These are phyloP conservation scores for Dactylellina haptotyla DNA, from an alignment of 2,329 filamentous ascomycete species.

Conservation along the genomic window DNA sequence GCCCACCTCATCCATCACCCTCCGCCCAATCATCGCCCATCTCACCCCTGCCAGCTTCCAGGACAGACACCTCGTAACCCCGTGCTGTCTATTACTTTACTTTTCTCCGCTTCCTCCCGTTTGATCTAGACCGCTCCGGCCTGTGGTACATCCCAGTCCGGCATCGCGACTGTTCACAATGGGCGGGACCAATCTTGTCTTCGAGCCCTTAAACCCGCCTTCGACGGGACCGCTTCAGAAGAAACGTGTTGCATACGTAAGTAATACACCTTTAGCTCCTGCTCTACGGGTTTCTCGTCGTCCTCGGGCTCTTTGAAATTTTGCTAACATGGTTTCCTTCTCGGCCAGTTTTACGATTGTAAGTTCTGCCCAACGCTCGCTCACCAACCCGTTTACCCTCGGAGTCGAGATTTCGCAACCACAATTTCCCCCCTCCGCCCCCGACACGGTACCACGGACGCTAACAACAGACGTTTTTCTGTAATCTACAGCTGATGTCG, in stretches of 20 bases:
- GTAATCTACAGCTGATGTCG: slow-evolving; percentile 57
- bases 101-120: not conserved
- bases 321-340: slow-evolving; percentile 4
- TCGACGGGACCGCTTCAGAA: slow-evolving; percentile 55
- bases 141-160: slow-evolving; percentile 21
- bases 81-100: not conserved
- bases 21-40: not conserved
- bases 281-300: slow-evolving; percentile 6
- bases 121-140: slow-evolving; percentile 7
- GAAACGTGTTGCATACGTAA: slow-evolving; percentile 58
- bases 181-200: slow-evolving; percentile 46
- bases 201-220: slow-evolving; percentile 38
- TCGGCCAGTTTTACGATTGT: slow-evolving; percentile 59
- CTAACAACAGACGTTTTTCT: slow-evolving; percentile 40
- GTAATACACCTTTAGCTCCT: slow-evolving; percentile 16
- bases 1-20: not conserved
- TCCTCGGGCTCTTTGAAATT: slow-evolving; percentile 12
- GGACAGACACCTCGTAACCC: not conserved
- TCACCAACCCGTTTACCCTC: slow-evolving; percentile 15
- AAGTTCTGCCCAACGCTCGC: slow-evolving; percentile 49
- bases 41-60: not conserved
- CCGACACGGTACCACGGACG: slow-evolving; percentile 7
- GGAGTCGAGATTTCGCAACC: slow-evolving; percentile 2
- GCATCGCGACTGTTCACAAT: slow-evolving; percentile 34
- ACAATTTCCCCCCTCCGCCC: not conserved